These are phyloP conservation scores for Pseudogymnoascus sp. DNA, from an alignment of 2,329 filamentous ascomycete genomes.

Conservation along the genomic window DNA sequence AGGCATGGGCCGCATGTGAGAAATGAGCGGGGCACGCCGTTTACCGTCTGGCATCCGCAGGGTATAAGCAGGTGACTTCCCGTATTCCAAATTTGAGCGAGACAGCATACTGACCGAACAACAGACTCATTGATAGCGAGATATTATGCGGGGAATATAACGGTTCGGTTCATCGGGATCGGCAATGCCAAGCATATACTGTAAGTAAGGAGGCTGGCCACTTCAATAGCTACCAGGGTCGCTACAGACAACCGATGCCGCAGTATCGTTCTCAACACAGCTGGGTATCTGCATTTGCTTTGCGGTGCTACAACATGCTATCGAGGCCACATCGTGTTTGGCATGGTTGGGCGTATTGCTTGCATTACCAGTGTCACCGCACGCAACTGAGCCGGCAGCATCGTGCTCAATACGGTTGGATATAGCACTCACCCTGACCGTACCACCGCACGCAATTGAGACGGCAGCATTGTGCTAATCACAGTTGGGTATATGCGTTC, in stretches of 20 bases:
- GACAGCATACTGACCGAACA: not conserved
- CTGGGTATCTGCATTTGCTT: not conserved
- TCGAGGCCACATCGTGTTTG: not conserved
- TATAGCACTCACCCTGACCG: not conserved
- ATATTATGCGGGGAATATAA: not conserved
- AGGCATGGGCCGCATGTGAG: not conserved
- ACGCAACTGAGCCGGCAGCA: not conserved
- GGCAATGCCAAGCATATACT: not conserved
- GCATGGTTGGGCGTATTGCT: not conserved
- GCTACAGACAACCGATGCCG: not conserved
- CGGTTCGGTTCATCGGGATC: not conserved
- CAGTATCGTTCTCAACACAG: not conserved
- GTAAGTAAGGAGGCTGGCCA: not conserved
- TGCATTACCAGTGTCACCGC: not conserved
- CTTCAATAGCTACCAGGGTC: not conserved
- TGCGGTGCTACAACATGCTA: not conserved
- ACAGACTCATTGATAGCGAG: not conserved
- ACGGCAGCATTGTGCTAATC: not conserved
- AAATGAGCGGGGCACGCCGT: not conserved
- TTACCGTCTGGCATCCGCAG: not conserved
- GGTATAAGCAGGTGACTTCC: not conserved
- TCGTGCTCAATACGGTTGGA: not conserved
- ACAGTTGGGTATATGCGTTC: not conserved
- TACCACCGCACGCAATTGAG: not conserved
- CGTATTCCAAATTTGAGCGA: slow-evolving; percentile 1